These are phyloP conservation scores for Lentinula boryana DNA, from an alignment of 768 basidiomycete species.

Conservation along the genomic window DNA sequence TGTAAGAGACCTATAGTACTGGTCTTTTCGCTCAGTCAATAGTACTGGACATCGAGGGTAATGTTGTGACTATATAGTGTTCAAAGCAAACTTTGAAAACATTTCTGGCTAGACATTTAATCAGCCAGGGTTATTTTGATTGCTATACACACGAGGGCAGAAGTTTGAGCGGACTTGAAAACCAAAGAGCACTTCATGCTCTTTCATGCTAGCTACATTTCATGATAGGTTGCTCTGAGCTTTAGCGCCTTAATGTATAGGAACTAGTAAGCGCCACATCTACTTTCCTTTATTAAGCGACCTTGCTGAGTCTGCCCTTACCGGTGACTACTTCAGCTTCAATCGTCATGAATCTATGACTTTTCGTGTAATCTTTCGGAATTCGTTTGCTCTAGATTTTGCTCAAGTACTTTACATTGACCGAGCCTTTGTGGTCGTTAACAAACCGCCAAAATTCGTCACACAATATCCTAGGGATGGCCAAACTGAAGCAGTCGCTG, in stretches of 20 bases:
- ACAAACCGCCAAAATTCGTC: slow-evolving; percentile 55
- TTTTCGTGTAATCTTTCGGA: slow-evolving; percentile 2
- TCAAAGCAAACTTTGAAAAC: too few relatives aligned
- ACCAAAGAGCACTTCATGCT: too few relatives aligned
- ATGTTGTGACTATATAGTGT: too few relatives aligned
- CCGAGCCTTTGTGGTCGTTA: slow-evolving; percentile 44
- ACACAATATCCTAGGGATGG: slow-evolving; percentile 36
- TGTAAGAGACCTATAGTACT: not conserved
- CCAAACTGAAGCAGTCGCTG: slow-evolving; percentile 4
- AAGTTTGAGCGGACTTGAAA: too few relatives aligned
- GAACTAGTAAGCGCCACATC: too few relatives aligned
- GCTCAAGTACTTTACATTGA: slow-evolving; percentile 42
- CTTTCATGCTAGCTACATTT: too few relatives aligned
- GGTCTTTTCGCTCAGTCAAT: too few relatives aligned
- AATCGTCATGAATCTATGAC: not conserved
- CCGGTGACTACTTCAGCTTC: not conserved
- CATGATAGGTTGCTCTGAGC: too few relatives aligned
- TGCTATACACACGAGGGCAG: too few relatives aligned
- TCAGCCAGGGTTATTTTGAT: too few relatives aligned
- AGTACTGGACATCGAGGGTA: not conserved
- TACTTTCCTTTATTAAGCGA: not conserved
- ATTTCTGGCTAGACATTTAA: too few relatives aligned
- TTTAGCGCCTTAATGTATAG: too few relatives aligned
- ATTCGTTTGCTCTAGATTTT: not conserved
- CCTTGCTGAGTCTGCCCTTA: not conserved